Base-by-base conservation (phyloP, 805 yeast genomes). In the Schizosaccharomyces osmophilus region DNA sequence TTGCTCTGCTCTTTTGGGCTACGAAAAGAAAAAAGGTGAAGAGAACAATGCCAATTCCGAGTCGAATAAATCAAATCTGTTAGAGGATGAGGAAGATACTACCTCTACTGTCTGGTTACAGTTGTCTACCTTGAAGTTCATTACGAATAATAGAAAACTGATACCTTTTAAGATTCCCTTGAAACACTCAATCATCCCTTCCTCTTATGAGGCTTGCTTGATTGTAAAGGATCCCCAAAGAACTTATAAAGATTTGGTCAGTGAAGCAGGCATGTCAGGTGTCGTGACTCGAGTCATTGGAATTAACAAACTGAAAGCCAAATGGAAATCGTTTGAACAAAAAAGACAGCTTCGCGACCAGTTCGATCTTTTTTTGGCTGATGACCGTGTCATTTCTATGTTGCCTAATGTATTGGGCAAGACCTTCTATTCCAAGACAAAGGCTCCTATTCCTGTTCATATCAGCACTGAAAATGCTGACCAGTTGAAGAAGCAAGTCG, bases 391-490 rank as follows among this genome's bases (percentile, higher is more conserved):
- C 58, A 76, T 87, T 61, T 81, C 88, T 36, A 75, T 85, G 63
- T 77, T 93, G 72, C 98, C 98, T 59, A 81, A 82, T 67, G 73
- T 85, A 45, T 74, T 93, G 65, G 96, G 97, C 62, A 85, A 86
- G 73, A 75, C 80, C 2, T 93, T 88, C 69, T 85, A 81, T 69
- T 76, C 76, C 60, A 72, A 78, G 48, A 72, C 77, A 24, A 86
- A 85, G 69, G 73, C 81, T 54, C 95, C 95, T 61, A 70, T 84
- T 48, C 82, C 89, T 24, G 74, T 87, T 62, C 76, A 77, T 65
- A 72, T 83, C 26, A 66, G 72, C 31, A 67, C 76, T 66, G 71
- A 78, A 65, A 71, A 82, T 68, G 67, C 74, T 66, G 73, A 73
- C 22, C 78, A 85, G 1, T 76, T 84, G 59, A 71, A 73, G 59